These are phyloP conservation scores for Candolleomyces efflorescens DNA, from an alignment of 768 basidiomycete genomes.

Conservation along the genomic window DNA sequence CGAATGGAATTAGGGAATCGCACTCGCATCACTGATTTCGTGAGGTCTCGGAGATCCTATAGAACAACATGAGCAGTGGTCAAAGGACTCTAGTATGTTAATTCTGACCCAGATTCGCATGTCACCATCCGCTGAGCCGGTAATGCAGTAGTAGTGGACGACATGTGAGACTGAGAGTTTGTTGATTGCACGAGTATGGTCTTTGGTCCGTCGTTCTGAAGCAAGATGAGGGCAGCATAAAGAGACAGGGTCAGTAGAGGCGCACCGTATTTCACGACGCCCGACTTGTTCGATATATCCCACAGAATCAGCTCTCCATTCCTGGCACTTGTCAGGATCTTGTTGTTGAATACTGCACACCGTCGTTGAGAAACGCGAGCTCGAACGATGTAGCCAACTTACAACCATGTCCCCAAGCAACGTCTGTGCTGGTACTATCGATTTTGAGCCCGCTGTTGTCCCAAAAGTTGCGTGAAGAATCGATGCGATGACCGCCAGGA, in stretches of 20 bases:
- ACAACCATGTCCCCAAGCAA: slow-evolving; percentile 77
- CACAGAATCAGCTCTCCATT: slow-evolving; percentile 84
- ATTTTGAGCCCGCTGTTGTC: slow-evolving; percentile 73
- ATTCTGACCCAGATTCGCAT: slow-evolving; percentile 71
- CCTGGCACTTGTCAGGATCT: slow-evolving; percentile 74
- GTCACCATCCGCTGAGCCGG: slow-evolving; percentile 77
- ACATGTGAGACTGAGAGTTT: slow-evolving; percentile 63
- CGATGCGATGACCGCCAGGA: slow-evolving; percentile 44
- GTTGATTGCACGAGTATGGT: slow-evolving; percentile 71
- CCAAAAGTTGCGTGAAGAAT: slow-evolving; percentile 74
- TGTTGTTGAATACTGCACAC: slow-evolving; percentile 58
- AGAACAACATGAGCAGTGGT: neutral
- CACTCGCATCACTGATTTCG: slow-evolving; percentile 65
- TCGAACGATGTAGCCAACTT: slow-evolving; percentile 17
- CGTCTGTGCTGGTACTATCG: slow-evolving; percentile 73
- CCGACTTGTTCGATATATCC: slow-evolving; percentile 72
- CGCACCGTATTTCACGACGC: slow-evolving; percentile 65
- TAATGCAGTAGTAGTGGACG: slow-evolving; percentile 69
- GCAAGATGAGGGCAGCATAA: neutral
- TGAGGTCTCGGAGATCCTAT: slow-evolving; percentile 71
- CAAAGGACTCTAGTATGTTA: neutral
- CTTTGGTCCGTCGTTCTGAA: slow-evolving; percentile 60
- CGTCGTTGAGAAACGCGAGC: slow-evolving; percentile 8
- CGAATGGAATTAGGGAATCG: slow-evolving; percentile 68
- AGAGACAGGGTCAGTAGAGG: neutral